Base-by-base conservation (phyloP, 2,329 filamentous ascomycete species). In the Fusarium paranaense region DNA sequence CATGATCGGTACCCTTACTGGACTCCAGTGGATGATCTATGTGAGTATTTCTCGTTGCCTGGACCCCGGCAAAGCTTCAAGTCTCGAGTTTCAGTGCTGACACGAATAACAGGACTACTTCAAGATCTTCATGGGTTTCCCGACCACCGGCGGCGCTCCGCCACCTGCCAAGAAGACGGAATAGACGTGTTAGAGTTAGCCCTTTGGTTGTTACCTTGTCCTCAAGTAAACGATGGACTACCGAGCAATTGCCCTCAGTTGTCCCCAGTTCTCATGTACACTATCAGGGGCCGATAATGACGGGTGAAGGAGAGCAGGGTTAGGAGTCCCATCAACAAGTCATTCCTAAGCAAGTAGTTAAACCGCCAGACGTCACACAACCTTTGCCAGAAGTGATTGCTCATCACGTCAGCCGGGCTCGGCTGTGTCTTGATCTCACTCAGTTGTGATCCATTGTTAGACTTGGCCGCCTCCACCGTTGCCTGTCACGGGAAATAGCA, bases 1-100 rank as follows among this genome's bases (percentile, higher is more conserved):
- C 79, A 98, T 98, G 95, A 94, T 97, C 74, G 94, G 93, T 76
- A 93, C 91, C 32, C 82, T 93, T 79, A 97, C 94, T 22, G 94
- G 94, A 68, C 85, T 97, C 71, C 95, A 98, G 86, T 98, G 95
- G 95, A 94, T 97, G 92, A 97, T 95, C 82, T 97, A 95, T 85
- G 93, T 90, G 79, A 87, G 88, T 83, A n/a, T 40, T 33, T 58
- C 52, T 50, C 25, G 3, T 40, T 2, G 16, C 59, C 32, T 16
- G 63, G 8, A 32, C 13, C 18, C 7, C 10, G 30, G 35, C 4
- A 22, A 56, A 14, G 16, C 25, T 33, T 37, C n/a, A 47, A 18
- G 20, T 35, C 11, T 25, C 20, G 33, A 60, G 13, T 11, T 50
- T 58, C 16, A 40, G 32, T 56, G 10, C 63, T 38, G 58, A 67